Base-by-base conservation (phyloP, 805 yeast genomes). In the Wickerhamiella allomyrinae region DNA sequence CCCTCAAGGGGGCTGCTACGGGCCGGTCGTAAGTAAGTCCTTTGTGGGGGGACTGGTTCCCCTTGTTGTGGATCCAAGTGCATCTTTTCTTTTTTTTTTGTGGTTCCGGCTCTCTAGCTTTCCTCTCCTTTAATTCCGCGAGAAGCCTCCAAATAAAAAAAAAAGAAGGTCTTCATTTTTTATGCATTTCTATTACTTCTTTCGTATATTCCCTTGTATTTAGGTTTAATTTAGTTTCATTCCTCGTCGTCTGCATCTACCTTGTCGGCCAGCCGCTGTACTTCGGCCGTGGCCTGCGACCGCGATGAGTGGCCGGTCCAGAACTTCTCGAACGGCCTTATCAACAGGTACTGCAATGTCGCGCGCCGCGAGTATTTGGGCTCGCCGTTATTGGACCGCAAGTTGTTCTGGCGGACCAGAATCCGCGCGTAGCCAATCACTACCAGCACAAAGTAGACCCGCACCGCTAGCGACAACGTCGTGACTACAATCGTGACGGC, bases 391-490 rank as follows among this genome's bases (percentile, higher is more conserved):
- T 51, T 51, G 11, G 62, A 50, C 13, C 62, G 53, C 40, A 63
- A 53, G 42, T 61, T 62, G 21, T 57, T 53, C 47, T 55, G 62
- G 34, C 73, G 66, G 37, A 75, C 67, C 46, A 77, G 63, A 46
- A 63, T 61, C 41, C 72, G 70, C 41, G 79, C 69, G 55, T 72
- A 77, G 6, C 81, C 71, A 15, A 77, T 47, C 34, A 77, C 55
- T 17, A 74, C 68, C 43, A 74, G 54, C 31, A 70, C 66, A 59
- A 75, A 75, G 59, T 77, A 77, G 39, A 74, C 38, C 41, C 83
- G 63, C 20, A 67, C 46, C 5, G 61, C 55, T 2, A 72, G 60
- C 20, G 74, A 62, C 3, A 65, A 50, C 4, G 74, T 46, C 0
- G 76, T 71, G n/a, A 72, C 57, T 11, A 69, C 60, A 20, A 73